Evolutionary conservation across 768 basidiomycete species (phyloP), one percentile per base, ranked within the genome.

Genomic region (Suillus luteus): DNA sequence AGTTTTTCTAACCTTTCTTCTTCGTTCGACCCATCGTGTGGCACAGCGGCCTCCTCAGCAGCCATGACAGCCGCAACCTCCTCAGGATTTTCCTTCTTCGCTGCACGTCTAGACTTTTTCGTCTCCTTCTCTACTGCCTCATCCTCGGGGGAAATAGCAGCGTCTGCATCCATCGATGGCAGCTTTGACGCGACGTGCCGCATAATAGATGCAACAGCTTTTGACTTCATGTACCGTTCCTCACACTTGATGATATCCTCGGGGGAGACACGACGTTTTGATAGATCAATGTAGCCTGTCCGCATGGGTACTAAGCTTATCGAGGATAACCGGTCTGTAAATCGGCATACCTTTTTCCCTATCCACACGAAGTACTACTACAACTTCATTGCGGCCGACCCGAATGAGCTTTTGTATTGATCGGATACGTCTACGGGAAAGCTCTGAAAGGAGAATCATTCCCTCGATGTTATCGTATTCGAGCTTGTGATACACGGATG

Each of bases 171-270:
- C 58, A 69, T 66, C 1, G 86, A 81, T 1, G 88, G 84, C n/a
- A 92, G 73, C 73, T 92, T 92, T 15, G 92, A 92, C 2, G 92
- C 91, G 64, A 95, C 94, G 72, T 96, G 93, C 19, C 94, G 86
- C 78, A 95, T 87, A 75, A 96, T 95, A 12, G 92, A 95, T 46
- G 95, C 90, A 31, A 99, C 95, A 1, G 94, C 89, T 80, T 97
- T 97, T 17, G 93, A 95, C 79, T 99, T 99, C 86, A 96, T 95
- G 77, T 93, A 99, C 49, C 94, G 88, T 71, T 98, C 96, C 75
- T 99, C 96, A 79, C 97, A 99, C 78, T 97, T 97, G n/a, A 89
- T 87, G 73, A 99, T 96, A 74, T 99, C 97, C 74, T 99, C 97
- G 2, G 96, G 91, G 3, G 95, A 97, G 5, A 99, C 97, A 69